Evolutionary conservation across 2,329 filamentous ascomycete genomes (phyloP), one percentile per base, ranked within the genome.

Genomic region (Fusarium hainanense): DNA sequence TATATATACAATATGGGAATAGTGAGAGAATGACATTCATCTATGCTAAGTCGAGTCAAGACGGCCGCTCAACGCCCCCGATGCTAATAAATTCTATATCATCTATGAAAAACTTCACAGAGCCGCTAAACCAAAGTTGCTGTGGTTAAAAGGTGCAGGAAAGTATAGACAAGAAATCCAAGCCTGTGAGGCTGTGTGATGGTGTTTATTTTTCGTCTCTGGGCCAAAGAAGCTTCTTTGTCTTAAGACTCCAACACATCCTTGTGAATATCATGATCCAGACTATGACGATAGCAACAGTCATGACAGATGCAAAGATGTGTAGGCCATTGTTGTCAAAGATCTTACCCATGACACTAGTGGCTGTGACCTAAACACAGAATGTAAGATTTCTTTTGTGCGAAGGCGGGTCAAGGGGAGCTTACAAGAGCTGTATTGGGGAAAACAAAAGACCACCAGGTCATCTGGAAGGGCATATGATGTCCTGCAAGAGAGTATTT

Each of bases 361-460:
- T 96, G 0, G 92, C 91, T 0, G 90, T 92, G n/a, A 87, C 72
- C 78, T 79, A 40, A n/a, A 27, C n/a, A 8, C 4, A 25, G 10
- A 34, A 28, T 7, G 42, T 68, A 30, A 65, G 63, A 14, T 21
- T 46, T 32, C n/a, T 16, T 16, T 23, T 11, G 37, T 41, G 34
- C 27, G 18, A 44, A 51, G 10, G 14, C 18, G 6, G 11, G 18
- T 25, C 7, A 21, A 42, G 21, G 9, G 7, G 13, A 48, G 55
- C 77, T 52, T 75, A 79, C 87, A 63, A 93, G 80, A 0, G 91
- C 92, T 1, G 92, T 94, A 72, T 94, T 93, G 3, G 92, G 92
- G 74, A 94, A 94, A 7, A 94, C 85, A 78, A 94, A 95, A 6
- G 89, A 92, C 79, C 91, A 96, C 90, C 92, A 97, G 3, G 90